A percentile compares a stretch with the other conserved stretches of the same genome.
Conservation (phyloP, 2,329 filamentous ascomycete species). For the Sclerotinia borealis region DNA sequence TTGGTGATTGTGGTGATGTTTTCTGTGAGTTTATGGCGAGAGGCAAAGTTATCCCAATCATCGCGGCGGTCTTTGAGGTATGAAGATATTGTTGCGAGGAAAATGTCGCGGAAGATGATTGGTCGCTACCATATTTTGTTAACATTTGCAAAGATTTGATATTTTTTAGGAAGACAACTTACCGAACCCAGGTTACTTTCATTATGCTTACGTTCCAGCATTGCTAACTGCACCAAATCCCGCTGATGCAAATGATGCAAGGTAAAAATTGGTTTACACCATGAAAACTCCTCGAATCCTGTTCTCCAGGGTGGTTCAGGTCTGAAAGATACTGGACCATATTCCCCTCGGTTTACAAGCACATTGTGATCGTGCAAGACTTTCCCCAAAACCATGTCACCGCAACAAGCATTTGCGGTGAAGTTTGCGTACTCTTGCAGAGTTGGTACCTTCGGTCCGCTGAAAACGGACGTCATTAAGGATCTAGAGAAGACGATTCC, state of each 20-base stretch:
- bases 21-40: neutral
- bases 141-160: neutral
- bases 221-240: constrained; percentile 6
- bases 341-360: constrained; percentile 5
- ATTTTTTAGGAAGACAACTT: neutral
- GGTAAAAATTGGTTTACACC: constrained; percentile 14
- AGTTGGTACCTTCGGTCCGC: neutral
- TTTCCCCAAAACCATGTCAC: constrained; percentile 15
- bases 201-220: constrained; percentile 4
- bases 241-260: constrained; percentile 16
- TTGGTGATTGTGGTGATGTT: neutral
- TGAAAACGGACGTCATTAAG: constrained; percentile 12
- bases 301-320: constrained; percentile 17
- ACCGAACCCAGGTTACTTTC: neutral
- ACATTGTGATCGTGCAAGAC: constrained; percentile 12
- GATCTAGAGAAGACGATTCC: constrained; percentile 13
- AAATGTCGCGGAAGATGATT: neutral
- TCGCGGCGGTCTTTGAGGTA: neutral
- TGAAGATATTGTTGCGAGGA: neutral
- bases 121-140: neutral
- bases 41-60: constrained; percentile 15
- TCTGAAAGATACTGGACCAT: constrained; percentile 10
- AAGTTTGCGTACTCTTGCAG: constrained; percentile 12
- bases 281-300: constrained; percentile 9
- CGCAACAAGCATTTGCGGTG: constrained; percentile 11